These are phyloP conservation scores for Marchantia polymorpha DNA, from an alignment of 225 moss, liverwort and hornwort genomes.

Conservation along the genomic window DNA sequence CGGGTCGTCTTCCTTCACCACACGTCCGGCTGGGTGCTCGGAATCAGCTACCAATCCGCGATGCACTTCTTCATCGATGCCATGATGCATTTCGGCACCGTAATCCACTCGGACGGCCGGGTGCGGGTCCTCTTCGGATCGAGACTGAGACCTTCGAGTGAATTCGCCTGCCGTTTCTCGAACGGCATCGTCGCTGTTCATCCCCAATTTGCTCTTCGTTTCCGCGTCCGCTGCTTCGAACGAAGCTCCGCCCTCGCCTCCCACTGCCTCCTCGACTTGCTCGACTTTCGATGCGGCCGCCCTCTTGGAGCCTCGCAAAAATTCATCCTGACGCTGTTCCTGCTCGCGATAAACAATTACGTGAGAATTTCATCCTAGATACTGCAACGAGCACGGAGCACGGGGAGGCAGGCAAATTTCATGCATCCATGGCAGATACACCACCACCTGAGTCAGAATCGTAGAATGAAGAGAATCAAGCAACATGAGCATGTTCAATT, in stretches of 20 bases:
- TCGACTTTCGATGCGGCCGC: slow-evolving; percentile 17
- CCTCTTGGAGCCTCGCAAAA: slow-evolving; percentile 17
- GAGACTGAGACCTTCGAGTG: slow-evolving; percentile 5
- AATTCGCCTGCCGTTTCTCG: slow-evolving; percentile 21
- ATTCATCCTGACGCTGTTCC: slow-evolving; percentile 28
- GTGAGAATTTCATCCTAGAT: background rate
- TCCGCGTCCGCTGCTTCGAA: slow-evolving; percentile 28
- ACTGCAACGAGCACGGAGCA: background rate
- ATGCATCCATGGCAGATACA: background rate
- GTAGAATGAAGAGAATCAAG: too few species aligned
- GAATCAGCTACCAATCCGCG: slow-evolving; percentile 44
- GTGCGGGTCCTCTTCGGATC: background rate
- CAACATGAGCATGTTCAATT: too few species aligned
- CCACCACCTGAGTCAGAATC: too few species aligned
- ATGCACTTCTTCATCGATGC: slow-evolving; percentile 42
- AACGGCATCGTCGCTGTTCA: slow-evolving; percentile 4
- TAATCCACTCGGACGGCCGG: background rate
- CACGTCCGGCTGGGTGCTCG: slow-evolving; percentile 33
- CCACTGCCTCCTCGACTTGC: slow-evolving; percentile 3
- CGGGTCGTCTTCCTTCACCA: slow-evolving; percentile 6
- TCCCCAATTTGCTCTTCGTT: background rate
- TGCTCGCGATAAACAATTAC: background rate
- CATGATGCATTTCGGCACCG: background rate
- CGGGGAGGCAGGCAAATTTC: background rate
- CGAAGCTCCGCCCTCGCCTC: slow-evolving; percentile 20